Evolutionary conservation across 805 yeast species (phyloP).

Genomic region (Kuraishia hungarica): DNA sequence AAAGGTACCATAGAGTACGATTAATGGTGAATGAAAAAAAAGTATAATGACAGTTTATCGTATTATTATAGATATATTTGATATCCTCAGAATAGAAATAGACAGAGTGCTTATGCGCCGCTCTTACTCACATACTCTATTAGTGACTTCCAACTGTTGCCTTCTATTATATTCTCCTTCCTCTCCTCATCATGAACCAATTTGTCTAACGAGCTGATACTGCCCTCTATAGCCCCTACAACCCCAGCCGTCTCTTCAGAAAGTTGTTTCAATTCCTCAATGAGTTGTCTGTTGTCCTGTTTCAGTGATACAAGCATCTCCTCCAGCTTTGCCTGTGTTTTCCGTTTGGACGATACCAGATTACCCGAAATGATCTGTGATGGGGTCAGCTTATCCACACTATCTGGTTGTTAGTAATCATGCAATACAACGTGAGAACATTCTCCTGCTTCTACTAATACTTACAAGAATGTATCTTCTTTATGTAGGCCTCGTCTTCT

Average conservation of each 20-base stretch:
- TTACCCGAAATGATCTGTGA: constrained; percentile 13
- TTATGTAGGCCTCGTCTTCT: constrained; percentile 6
- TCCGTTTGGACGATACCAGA: constrained; percentile 8
- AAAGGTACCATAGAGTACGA: not conserved
- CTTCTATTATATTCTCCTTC: constrained; percentile 6
- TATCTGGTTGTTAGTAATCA: constrained; percentile 3
- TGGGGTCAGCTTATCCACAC: constrained; percentile 13
- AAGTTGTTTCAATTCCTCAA: constrained; percentile 6
- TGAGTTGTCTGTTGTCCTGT: constrained; percentile 8
- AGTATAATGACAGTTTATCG: not conserved
- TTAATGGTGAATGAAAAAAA: not conserved
- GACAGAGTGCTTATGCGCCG: constrained; percentile 5
- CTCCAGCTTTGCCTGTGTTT: constrained; percentile 8
- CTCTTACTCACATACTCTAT: constrained; percentile 12
- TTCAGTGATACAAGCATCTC: constrained; percentile 9
- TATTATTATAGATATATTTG: not conserved
- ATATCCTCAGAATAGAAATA: no score
- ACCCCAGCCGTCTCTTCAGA: constrained; percentile 6
- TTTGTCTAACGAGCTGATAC: constrained; percentile 6
- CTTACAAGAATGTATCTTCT: constrained; percentile 4
- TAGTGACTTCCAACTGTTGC: constrained; percentile 10
- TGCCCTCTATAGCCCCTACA: constrained; percentile 5
- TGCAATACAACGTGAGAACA: not conserved
- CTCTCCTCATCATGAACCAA: constrained; percentile 9
- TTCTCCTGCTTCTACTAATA: not conserved